phyloP scores from a whole-genome alignment of 805 yeast species.

The Yarrowia sp. region DNA sequence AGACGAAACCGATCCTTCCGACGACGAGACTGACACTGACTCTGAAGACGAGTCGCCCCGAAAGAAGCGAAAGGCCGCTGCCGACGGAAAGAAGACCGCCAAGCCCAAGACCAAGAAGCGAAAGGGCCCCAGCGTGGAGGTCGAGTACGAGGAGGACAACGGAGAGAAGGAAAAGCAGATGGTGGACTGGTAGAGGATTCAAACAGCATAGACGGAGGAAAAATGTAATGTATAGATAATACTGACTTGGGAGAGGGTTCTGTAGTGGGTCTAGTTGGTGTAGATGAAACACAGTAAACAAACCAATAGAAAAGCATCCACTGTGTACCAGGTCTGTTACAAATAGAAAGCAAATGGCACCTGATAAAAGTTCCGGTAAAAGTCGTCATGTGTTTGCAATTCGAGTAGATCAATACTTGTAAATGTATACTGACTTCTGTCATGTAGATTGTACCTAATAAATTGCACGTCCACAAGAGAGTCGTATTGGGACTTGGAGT shows the following conservation, averaged over 20 bases:
- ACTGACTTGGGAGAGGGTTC: not conserved
- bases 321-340: no score
- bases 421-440: no score
- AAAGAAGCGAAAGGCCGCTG: constrained; percentile 26
- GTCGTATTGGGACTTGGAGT: no score
- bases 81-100: not conserved
- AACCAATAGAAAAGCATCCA: no score
- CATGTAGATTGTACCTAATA: no score
- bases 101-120: constrained; percentile 17
- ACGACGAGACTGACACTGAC: constrained; percentile 17
- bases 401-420: no score
- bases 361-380: not conserved
- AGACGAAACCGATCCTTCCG: not conserved
- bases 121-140: constrained; percentile 32
- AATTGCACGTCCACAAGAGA: no score
- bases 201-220: not conserved
- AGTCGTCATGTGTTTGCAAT: no score
- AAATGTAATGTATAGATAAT: constrained; percentile 4
- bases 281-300: no score
- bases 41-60: constrained; percentile 24
- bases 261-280: no score
- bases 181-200: constrained; percentile 12
- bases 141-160: constrained; percentile 33
- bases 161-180: constrained; percentile 16
- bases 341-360: not conserved